Percentiles rank a stretch among this genome's conserved stretches.
Evolutionary conservation across 495 filamentous ascomycete genomes (phyloP).

Genomic region (Tuber melanosporum): DNA sequence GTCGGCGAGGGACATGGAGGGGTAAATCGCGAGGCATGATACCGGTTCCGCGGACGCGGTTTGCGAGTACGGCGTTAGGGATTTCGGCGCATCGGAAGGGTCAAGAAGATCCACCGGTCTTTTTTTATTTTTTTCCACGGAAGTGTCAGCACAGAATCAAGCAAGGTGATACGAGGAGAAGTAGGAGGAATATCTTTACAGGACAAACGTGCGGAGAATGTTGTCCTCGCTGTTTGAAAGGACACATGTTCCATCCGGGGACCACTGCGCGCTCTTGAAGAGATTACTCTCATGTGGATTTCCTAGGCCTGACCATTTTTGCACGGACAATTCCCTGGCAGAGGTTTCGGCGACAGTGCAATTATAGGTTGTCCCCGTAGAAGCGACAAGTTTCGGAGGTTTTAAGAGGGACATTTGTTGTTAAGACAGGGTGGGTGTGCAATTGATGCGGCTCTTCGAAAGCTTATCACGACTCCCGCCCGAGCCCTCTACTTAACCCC

Average conservation of each 20-base stretch:
- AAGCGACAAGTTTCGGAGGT: constrained; percentile 45
- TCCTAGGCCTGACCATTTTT: not conserved
- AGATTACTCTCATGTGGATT: constrained; percentile 43
- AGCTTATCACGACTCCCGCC: not conserved
- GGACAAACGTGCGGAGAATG: constrained; percentile 60
- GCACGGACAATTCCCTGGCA: constrained; percentile 12
- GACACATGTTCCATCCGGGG: constrained; percentile 75
- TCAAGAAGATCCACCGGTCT: constrained; percentile 62
- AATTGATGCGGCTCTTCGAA: not conserved
- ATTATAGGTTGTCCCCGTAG: constrained; percentile 44
- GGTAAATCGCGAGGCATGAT: constrained; percentile 64
- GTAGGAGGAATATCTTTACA: constrained; percentile 46
- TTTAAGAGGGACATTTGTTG: constrained; percentile 24
- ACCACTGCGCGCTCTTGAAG: constrained; percentile 61
- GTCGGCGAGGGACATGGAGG: constrained; percentile 66
- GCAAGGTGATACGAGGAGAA: not conserved
- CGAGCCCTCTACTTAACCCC: not conserved
- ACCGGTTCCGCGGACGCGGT: constrained; percentile 61
- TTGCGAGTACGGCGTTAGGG: constrained; percentile 56
- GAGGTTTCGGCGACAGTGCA: constrained; percentile 35
- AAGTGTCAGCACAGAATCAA: constrained; percentile 1
- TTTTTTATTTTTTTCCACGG: constrained; percentile 21
- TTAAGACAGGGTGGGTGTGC: constrained; percentile 1
- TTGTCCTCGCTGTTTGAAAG: constrained; percentile 68
- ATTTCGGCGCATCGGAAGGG: constrained; percentile 46